Evolutionary conservation across 805 yeast species (phyloP).

Genomic region (Debaryomyces hansenii): DNA sequence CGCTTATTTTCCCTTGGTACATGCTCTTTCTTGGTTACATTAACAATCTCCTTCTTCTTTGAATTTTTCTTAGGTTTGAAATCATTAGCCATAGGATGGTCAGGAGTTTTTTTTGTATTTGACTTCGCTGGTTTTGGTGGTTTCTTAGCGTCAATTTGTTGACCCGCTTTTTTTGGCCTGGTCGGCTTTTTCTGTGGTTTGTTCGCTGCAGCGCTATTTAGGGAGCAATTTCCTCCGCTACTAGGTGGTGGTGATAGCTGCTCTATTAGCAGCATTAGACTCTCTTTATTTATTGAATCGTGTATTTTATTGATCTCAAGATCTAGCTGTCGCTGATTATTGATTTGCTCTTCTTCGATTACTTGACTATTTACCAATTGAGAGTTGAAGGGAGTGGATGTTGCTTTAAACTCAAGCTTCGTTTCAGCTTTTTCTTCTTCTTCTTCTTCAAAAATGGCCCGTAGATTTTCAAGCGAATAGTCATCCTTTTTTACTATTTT

Average conservation of each 20-base stretch:
- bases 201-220: too few relatives aligned
- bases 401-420: constrained; percentile 6
- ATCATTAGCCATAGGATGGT: too few relatives aligned
- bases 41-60: neutral
- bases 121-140: too few relatives aligned
- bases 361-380: neutral
- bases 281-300: constrained; percentile 5
- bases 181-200: too few relatives aligned
- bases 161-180: too few relatives aligned
- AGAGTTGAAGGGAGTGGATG: constrained; percentile 9
- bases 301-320: constrained; percentile 10
- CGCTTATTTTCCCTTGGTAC: neutral
- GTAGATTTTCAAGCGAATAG: constrained; percentile 12
- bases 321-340: constrained; percentile 1
- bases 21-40: neutral
- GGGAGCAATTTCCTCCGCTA: too few relatives aligned
- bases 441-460: constrained; percentile 12
- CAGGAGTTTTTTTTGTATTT: too few relatives aligned
- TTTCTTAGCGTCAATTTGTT: too few relatives aligned
- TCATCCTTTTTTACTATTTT: constrained; percentile 11
- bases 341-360: neutral
- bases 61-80: too few relatives aligned
- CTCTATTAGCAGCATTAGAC: neutral
- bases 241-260: too few relatives aligned
- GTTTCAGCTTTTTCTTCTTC: constrained; percentile 1